Evolutionary conservation across 2,329 filamentous ascomycete species (phyloP), one percentile per base, ranked within the genome.

Genomic region (Microcera coccophila): DNA sequence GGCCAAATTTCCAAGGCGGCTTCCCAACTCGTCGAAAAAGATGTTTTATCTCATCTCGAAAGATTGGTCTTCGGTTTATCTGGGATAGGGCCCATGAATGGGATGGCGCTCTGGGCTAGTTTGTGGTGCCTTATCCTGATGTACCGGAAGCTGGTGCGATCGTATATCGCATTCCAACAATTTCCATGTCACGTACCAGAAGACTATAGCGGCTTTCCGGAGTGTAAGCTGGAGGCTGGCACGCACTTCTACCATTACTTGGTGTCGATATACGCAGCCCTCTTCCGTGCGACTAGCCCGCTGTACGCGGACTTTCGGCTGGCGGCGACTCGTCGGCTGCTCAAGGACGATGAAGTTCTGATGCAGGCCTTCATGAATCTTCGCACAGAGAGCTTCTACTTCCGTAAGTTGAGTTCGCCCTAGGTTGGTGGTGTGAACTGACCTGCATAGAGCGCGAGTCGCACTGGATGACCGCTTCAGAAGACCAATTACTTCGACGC

Each of bases 241-340:
- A 60, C 55, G 4, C 55, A 58, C 37, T 57, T 60, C 35, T 60
- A 60, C 44, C 55, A 58, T 33, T 58, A 58, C 36, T 49, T 60
- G 14, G 53, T 60, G 16, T 58, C 57, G 18, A 58, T 60, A 22
- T 60, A 60, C 24, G 53, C 55, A 15, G 50, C 55, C 16, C 45
- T 60, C 12, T 60, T 58, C 39, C 57, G 57, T 19, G 50, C 55
- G 16, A 60, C 55, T 28, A 57, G 57, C 35, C 57, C 57, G 22
- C 41, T 60, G 28, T 58, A 60, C 39, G 51, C 57, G 37, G 55
- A 60, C 43, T 49, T 60, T 16, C 43, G 57, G 10, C 35, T 58
- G 32, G 45, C 46, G 15, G 40, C 48, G 18, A 58, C 52, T 21
- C 53, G 57, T 22, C 47, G 50, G 41, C 41, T 60, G 4, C 41